Evolutionary conservation across 2,329 filamentous ascomycete genomes (phyloP).

Genomic region (Verticillium albo-atrum): DNA sequence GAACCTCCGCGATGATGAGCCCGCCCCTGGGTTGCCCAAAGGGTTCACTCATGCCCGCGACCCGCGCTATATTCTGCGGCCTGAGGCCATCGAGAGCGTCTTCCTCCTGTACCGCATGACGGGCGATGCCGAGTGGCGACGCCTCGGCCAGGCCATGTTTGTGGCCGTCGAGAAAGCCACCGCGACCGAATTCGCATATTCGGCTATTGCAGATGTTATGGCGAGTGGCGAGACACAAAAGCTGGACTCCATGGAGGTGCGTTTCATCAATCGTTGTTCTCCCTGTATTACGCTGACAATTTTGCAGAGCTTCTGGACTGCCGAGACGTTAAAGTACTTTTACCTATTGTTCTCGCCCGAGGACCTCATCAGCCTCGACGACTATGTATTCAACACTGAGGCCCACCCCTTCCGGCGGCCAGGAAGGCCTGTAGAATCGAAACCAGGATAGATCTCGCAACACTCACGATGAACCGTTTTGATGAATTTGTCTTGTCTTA

Average conservation of each 20-base stretch:
- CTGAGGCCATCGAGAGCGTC: conserved; percentile 48
- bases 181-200: conserved; percentile 41
- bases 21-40: conserved; percentile 18
- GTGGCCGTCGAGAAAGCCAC: conserved; percentile 39
- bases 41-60: conserved; percentile 60
- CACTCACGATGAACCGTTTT: neutral
- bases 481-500: neutral
- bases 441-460: neutral
- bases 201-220: conserved; percentile 47
- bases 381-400: conserved; percentile 58
- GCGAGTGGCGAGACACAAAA: conserved; percentile 12
- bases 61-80: conserved; percentile 43
- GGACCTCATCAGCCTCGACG: conserved; percentile 59
- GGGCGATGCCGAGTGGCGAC: conserved; percentile 39
- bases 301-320: conserved; percentile 64
- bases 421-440: neutral
- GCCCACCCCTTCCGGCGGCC: conserved; percentile 36
- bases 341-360: conserved; percentile 66
- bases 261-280: neutral
- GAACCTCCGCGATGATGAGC: neutral
- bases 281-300: neutral
- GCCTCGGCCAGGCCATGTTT: conserved; percentile 51
- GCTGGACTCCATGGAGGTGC: neutral
- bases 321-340: conserved; percentile 73
- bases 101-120: conserved; percentile 52